These are phyloP conservation scores for Diddensiella santjacobensis DNA, from an alignment of 805 yeast species.

Conservation along the genomic window DNA sequence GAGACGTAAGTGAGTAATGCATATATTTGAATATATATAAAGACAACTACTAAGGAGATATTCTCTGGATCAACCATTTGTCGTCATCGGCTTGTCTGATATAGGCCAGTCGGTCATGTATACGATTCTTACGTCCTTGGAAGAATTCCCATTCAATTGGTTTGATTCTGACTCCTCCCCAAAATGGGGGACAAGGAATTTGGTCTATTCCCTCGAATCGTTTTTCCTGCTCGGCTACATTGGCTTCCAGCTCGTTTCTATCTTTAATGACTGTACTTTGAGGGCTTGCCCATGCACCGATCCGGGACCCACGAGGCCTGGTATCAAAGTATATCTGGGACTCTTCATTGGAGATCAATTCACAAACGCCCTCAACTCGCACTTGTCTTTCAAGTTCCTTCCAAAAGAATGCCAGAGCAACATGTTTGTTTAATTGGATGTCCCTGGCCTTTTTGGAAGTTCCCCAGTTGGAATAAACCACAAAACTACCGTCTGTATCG, in stretches of 20 bases:
- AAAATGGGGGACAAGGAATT: slow-evolving; percentile 85
- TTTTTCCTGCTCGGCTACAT: slow-evolving; percentile 45
- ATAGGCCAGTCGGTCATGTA: slow-evolving; percentile 84
- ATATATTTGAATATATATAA: neutral
- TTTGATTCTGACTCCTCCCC: slow-evolving; percentile 92
- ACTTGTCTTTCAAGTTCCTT: slow-evolving; percentile 86
- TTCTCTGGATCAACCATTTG: slow-evolving; percentile 64
- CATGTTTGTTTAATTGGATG: slow-evolving; percentile 66
- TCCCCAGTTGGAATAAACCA: slow-evolving; percentile 89
- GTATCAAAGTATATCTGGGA: slow-evolving; percentile 75
- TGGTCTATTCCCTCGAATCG: slow-evolving; percentile 59
- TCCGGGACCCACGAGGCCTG: slow-evolving; percentile 86
- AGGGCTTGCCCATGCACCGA: slow-evolving; percentile 97
- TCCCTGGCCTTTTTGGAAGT: slow-evolving; percentile 78
- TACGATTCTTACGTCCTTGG: slow-evolving; percentile 90
- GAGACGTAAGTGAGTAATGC: neutral
- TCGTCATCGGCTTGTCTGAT: slow-evolving; percentile 48
- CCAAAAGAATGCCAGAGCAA: slow-evolving; percentile 90
- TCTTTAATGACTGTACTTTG: slow-evolving; percentile 61
- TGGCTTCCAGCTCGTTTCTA: slow-evolving; percentile 60
- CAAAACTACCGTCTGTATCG: slow-evolving; percentile 71
- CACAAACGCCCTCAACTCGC: slow-evolving; percentile 83
- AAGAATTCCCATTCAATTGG: slow-evolving; percentile 94
- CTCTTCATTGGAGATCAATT: slow-evolving; percentile 66
- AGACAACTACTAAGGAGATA: slow-evolving; percentile 52